phyloP scores from a whole-genome alignment of 192 early-diverging fungal genomes.

The Coemansia sp. region DNA sequence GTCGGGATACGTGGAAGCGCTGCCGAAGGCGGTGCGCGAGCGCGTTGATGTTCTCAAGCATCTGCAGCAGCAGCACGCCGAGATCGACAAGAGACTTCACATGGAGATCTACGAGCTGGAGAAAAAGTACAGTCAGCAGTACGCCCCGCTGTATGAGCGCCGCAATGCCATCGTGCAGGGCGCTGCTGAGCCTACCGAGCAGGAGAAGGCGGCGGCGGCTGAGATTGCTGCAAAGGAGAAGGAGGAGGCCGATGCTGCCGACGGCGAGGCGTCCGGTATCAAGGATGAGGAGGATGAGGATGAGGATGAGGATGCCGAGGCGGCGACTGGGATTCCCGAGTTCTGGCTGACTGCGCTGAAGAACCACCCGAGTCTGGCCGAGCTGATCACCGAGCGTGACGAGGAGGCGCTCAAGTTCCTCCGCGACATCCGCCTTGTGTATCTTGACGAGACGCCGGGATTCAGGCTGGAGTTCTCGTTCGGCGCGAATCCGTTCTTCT shows the following conservation, averaged over 20 bases:
- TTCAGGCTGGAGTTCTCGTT: slow-evolving; percentile 96
- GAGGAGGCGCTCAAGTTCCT: slow-evolving; percentile 87
- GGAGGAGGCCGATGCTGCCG: slow-evolving; percentile 48
- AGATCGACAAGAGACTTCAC: slow-evolving; percentile 86
- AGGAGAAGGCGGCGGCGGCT: slow-evolving; percentile 68
- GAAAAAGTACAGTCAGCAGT: slow-evolving; percentile 90
- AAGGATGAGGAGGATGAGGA: slow-evolving; percentile 56
- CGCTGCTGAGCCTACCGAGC: slow-evolving; percentile 86
- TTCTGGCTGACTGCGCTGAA: slow-evolving; percentile 97
- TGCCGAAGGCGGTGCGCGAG: slow-evolving; percentile 78
- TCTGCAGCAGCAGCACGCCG: slow-evolving; percentile 84
- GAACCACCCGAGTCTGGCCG: slow-evolving; percentile 77
- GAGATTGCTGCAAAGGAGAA: slow-evolving; percentile 65
- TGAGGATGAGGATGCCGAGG: slow-evolving; percentile 46
- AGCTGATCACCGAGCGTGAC: slow-evolving; percentile 90
- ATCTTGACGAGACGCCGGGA: slow-evolving; percentile 85
- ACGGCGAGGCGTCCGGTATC: slow-evolving; percentile 41
- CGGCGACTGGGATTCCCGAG: slow-evolving; percentile 77
- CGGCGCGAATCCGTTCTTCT: slow-evolving; percentile 85
- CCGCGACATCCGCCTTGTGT: slow-evolving; percentile 83
- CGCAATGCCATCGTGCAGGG: slow-evolving; percentile 81
- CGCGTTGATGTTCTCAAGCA: slow-evolving; percentile 86
- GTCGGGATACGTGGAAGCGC: slow-evolving; percentile 70
- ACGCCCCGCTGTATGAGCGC: slow-evolving; percentile 90
- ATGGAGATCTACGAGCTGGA: slow-evolving; percentile 93